These are phyloP conservation scores for Colletotrichum eleusines DNA, from an alignment of 2,329 filamentous ascomycete species.

Conservation along the genomic window DNA sequence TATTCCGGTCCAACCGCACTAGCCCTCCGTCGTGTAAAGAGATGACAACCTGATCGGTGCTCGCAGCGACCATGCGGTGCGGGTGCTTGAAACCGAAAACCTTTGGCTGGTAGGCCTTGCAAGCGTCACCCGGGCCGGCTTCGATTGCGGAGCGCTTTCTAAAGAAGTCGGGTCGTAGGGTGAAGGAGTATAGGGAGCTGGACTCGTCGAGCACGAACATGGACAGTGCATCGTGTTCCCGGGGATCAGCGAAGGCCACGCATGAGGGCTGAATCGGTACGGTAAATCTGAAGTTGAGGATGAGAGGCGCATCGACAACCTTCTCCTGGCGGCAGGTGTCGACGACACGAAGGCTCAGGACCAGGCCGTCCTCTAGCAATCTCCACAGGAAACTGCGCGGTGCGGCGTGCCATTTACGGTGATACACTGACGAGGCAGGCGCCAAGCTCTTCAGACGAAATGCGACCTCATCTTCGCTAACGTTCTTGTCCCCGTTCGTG, in stretches of 20 bases:
- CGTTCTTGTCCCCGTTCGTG: slow-evolving; percentile 48
- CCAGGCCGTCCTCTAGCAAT: slow-evolving; percentile 81
- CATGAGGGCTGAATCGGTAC: slow-evolving; percentile 80
- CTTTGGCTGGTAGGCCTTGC: slow-evolving; percentile 79
- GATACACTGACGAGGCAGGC: slow-evolving; percentile 84
- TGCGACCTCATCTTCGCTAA: slow-evolving; percentile 75
- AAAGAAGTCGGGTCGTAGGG: slow-evolving; percentile 86
- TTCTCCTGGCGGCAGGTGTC: slow-evolving; percentile 80
- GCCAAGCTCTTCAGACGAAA: slow-evolving; percentile 82
- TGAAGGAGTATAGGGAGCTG: slow-evolving; percentile 86
- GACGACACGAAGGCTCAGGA: slow-evolving; percentile 85
- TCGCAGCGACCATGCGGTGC: slow-evolving; percentile 83
- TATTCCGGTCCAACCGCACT: slow-evolving; percentile 75
- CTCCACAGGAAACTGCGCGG: slow-evolving; percentile 94
- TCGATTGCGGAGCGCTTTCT: slow-evolving; percentile 76
- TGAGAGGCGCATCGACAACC: slow-evolving; percentile 77
- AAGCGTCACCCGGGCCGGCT: slow-evolving; percentile 79
- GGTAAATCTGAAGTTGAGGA: slow-evolving; percentile 82
- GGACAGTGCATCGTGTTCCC: slow-evolving; percentile 81
- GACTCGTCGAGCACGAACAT: slow-evolving; percentile 83
- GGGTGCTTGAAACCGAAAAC: slow-evolving; percentile 82
- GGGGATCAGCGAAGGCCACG: slow-evolving; percentile 83
- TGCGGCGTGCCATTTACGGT: slow-evolving; percentile 79
- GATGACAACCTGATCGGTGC: slow-evolving; percentile 79
- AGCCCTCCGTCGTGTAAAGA: slow-evolving; percentile 85